A percentile compares a stretch with the other conserved stretches of the same genome.
These are phyloP conservation scores for Mycosphaerelloides madeirae DNA, from an alignment of 2,329 filamentous ascomycete species.

Conservation along the genomic window DNA sequence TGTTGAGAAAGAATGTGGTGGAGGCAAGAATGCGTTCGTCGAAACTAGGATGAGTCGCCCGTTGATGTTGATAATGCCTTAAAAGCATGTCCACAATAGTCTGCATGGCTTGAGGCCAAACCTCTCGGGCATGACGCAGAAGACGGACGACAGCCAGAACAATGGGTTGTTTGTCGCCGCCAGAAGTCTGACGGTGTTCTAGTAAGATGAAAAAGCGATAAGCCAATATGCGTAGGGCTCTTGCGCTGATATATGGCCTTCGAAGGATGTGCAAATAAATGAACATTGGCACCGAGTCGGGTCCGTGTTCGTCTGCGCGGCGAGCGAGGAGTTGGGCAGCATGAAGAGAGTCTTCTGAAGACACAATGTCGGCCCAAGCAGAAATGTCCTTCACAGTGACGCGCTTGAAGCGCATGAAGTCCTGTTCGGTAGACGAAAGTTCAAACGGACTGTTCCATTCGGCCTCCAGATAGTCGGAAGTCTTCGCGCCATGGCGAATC, in stretches of 20 bases:
- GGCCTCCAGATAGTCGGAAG: conserved; percentile 7
- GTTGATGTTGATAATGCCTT: conserved; percentile 6
- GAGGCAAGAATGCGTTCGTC: background rate
- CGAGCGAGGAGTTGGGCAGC: conserved; percentile 19
- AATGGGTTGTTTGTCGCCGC: conserved; percentile 15
- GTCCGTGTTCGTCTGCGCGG: conserved; percentile 6
- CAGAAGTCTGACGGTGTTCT: background rate
- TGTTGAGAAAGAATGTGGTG: conserved; percentile 23
- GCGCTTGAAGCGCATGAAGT: conserved; percentile 14
- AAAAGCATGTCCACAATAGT: conserved; percentile 20
- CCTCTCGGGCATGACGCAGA: conserved; percentile 46
- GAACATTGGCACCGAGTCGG: conserved; percentile 39
- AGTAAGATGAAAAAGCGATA: conserved; percentile 5
- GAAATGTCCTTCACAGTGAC: conserved; percentile 22
- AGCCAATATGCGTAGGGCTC: conserved; percentile 39
- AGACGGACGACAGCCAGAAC: conserved; percentile 44
- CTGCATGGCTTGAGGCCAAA: conserved; percentile 44
- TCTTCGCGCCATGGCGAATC: conserved; percentile 11
- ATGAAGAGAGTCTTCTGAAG: conserved; percentile 13
- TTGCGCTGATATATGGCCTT: conserved; percentile 37
- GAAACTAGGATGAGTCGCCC: background rate
- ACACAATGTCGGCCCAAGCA: conserved; percentile 24
- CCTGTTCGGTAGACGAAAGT: conserved; percentile 6
- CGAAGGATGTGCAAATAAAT: conserved; percentile 46
- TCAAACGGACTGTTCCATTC: conserved; percentile 12